Conservation (phyloP, 805 yeast species). For the Alloascoidea hylecoeti region DNA sequence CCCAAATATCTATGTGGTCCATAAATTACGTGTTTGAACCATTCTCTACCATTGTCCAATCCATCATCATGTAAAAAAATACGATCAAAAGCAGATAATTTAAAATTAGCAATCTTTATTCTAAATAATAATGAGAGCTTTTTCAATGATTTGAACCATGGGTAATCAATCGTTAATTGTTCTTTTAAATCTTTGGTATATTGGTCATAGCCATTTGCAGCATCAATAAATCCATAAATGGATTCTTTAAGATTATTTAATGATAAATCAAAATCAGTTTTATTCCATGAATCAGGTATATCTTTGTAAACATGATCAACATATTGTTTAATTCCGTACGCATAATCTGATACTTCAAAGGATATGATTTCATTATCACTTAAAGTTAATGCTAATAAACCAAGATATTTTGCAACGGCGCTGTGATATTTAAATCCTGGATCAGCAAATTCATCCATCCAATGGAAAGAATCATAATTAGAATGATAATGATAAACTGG, state of each 20-base stretch:
- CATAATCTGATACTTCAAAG: conserved; percentile 27
- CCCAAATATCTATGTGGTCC: conserved; percentile 51
- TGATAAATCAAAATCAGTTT: conserved; percentile 4
- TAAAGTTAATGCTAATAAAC: conserved; percentile 31
- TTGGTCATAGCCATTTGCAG: conserved; percentile 30
- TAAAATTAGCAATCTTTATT: conserved; percentile 29
- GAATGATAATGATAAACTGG: conserved; percentile 68
- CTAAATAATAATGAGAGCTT: conserved; percentile 47
- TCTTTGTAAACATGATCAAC: conserved; percentile 20
- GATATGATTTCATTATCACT: conserved; percentile 31
- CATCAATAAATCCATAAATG: conserved; percentile 11
- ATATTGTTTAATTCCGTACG: conserved; percentile 21
- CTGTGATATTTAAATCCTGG: conserved; percentile 49
- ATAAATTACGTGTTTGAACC: conserved; percentile 47
- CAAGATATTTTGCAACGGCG: conserved; percentile 36
- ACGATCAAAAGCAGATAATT: conserved; percentile 28
- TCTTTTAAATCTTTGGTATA: conserved; percentile 31
- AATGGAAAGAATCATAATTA: conserved; percentile 54
- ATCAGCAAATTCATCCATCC: conserved; percentile 56
- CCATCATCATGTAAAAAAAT: conserved; percentile 32
- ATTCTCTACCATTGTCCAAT: conserved; percentile 27
- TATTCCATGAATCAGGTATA: conserved; percentile 17
- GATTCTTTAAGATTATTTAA: conserved; percentile 9
- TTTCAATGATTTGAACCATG: conserved; percentile 56
- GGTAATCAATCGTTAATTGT: conserved; percentile 47